phyloP scores from a whole-genome alignment of 2,329 filamentous ascomycete species.

The Colletotrichum destructivum region DNA sequence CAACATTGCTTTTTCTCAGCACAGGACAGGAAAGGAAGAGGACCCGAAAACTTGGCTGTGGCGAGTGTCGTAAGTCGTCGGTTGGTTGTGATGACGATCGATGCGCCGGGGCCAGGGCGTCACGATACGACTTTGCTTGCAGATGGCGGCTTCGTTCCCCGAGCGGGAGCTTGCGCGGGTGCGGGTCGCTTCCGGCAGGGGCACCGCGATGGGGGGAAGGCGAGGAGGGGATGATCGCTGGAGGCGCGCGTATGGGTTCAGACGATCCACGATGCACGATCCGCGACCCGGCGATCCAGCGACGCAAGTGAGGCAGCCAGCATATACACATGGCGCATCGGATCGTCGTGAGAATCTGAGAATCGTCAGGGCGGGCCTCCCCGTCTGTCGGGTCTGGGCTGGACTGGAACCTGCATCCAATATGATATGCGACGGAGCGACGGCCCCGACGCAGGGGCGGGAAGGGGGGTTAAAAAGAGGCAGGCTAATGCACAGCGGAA shows the following conservation, averaged over 20 bases:
- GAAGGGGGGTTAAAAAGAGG: neutral
- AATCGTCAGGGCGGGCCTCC: neutral
- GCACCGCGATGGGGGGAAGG: neutral
- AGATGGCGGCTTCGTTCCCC: slow-evolving; percentile 14
- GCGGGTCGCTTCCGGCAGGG: slow-evolving; percentile 32
- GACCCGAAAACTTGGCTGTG: neutral
- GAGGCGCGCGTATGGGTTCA: neutral
- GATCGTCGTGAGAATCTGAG: neutral
- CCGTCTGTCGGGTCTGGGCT: neutral
- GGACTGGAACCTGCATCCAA: neutral
- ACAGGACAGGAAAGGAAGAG: neutral
- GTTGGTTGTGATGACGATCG: slow-evolving; percentile 29
- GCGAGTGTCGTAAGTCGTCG: neutral
- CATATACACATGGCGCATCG: neutral
- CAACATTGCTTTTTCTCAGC: slow-evolving; percentile 22
- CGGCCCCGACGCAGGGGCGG: neutral
- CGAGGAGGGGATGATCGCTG: slow-evolving; percentile 16
- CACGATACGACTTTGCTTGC: neutral
- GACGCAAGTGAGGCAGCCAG: slow-evolving; percentile 11
- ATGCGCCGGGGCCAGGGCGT: neutral
- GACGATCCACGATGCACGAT: slow-evolving; percentile 4
- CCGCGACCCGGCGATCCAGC: slow-evolving; percentile 10
- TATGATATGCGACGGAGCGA: slow-evolving; percentile 22
- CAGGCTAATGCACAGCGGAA: neutral
- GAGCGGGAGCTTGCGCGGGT: slow-evolving; percentile 21